These are phyloP conservation scores for Lignosus rhinocerotis DNA, from an alignment of 1,284 basidiomycete genomes.

Conservation along the genomic window DNA sequence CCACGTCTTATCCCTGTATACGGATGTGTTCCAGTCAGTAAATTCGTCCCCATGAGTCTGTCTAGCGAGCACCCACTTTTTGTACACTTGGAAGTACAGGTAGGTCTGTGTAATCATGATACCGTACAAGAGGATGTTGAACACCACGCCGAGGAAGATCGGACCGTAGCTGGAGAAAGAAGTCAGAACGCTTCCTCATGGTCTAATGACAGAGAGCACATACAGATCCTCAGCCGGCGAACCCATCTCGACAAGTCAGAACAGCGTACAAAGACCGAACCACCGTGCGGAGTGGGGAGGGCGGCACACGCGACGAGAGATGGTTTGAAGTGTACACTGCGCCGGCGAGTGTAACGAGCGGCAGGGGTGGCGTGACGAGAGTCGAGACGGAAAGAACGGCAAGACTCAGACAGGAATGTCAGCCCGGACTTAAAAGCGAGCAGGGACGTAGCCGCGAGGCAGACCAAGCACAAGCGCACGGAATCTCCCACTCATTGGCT, in stretches of 20 bases:
- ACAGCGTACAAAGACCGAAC: background rate
- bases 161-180: slow-evolving; percentile 35
- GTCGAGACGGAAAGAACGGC: too few species aligned
- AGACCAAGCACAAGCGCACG: too few species aligned
- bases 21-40: background rate
- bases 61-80: slow-evolving; percentile 29
- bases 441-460: background rate
- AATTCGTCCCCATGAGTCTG: background rate
- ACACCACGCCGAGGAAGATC: slow-evolving; percentile 39
- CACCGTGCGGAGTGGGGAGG: too few species aligned
- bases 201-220: background rate
- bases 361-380: too few species aligned
- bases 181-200: background rate
- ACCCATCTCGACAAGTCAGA: background rate
- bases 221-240: background rate
- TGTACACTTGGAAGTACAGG: slow-evolving; percentile 40
- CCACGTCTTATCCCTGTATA: slow-evolving; percentile 31
- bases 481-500: background rate
- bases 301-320: too few species aligned
- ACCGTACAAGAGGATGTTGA: slow-evolving; percentile 41
- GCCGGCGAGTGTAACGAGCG: too few species aligned
- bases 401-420: too few species aligned
- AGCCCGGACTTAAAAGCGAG: background rate
- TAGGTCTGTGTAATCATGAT: slow-evolving; percentile 42
- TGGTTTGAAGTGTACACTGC: too few species aligned